phyloP scores from a whole-genome alignment of 257 asterid genomes.

The Solanum chaucha region DNA sequence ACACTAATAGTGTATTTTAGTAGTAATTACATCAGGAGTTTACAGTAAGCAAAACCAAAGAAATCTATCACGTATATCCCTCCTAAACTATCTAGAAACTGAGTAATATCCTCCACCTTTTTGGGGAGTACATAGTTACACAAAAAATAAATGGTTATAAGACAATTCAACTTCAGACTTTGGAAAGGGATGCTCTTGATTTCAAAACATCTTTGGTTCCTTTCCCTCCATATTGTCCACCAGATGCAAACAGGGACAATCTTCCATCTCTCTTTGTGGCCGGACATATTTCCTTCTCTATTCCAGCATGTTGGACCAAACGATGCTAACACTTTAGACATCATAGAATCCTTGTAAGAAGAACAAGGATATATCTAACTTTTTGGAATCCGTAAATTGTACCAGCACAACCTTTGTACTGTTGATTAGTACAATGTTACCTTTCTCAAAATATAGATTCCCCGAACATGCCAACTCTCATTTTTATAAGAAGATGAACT shows the following conservation, averaged over 20 bases:
- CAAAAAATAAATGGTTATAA: too few relatives aligned
- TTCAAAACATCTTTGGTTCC: not conserved
- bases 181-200: not conserved
- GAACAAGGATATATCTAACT: not conserved
- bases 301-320: not conserved
- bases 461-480: not conserved
- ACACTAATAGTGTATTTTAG: not conserved
- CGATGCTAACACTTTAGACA: not conserved
- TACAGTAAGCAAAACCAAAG: not conserved
- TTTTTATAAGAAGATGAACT: not conserved
- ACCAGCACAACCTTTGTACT: not conserved
- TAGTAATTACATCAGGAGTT: not conserved
- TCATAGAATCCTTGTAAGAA: not conserved
- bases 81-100: not conserved
- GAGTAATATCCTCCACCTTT: not conserved
- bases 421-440: not conserved
- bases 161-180: too few relatives aligned
- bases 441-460: not conserved
- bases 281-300: not conserved
- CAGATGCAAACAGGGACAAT: not conserved
- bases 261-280: not conserved
- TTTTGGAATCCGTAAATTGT: not conserved
- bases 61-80: not conserved
- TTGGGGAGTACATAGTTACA: not conserved
- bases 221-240: not conserved